phyloP scores from a whole-genome alignment of 352 stramenopile genomes.

The Globisporangium perplexum region DNA sequence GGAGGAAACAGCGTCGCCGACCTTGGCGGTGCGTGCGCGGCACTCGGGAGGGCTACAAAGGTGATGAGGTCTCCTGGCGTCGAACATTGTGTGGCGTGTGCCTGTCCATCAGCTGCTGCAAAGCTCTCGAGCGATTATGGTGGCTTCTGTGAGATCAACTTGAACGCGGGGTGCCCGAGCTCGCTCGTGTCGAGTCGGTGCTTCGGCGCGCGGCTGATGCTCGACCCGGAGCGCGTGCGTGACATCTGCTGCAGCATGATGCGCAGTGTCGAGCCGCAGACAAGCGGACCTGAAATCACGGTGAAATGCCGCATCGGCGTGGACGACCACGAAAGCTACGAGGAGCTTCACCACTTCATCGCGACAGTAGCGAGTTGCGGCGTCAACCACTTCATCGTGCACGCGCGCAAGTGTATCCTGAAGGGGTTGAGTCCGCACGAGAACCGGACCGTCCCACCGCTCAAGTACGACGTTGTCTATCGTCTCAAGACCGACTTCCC shows the following conservation, averaged over 20 bases:
- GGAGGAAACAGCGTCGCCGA: slow-evolving; percentile 88
- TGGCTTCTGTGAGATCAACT: slow-evolving; percentile 93
- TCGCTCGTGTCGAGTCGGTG: slow-evolving; percentile 69
- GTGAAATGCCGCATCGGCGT: slow-evolving; percentile 99
- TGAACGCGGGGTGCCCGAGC: slow-evolving; percentile 96
- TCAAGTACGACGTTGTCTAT: slow-evolving; percentile 95
- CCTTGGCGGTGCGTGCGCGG: slow-evolving; percentile 53
- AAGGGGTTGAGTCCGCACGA: slow-evolving; percentile 94
- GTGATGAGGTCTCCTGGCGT: too few relatives aligned
- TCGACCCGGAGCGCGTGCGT: slow-evolving; percentile 92
- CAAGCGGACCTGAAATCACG: slow-evolving; percentile 69
- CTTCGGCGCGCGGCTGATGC: slow-evolving; percentile 98
- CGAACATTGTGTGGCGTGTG: too few relatives aligned
- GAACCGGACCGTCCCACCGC: slow-evolving; percentile 96
- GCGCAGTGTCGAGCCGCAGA: slow-evolving; percentile 24
- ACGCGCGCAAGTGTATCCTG: slow-evolving; percentile 97
- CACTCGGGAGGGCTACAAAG: too few relatives aligned
- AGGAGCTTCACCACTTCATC: slow-evolving; percentile 93
- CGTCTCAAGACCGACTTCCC: slow-evolving; percentile 95
- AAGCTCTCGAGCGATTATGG: slow-evolving; percentile 78
- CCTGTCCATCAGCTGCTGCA: slow-evolving; percentile 29
- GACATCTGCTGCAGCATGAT: slow-evolving; percentile 90
- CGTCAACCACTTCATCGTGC: slow-evolving; percentile 96
- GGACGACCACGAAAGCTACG: slow-evolving; percentile 92
- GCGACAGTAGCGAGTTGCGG: slow-evolving; percentile 82